Evolutionary conservation across 2,329 filamentous ascomycete species (phyloP).

Genomic region (Xylariomycetidae sp.): DNA sequence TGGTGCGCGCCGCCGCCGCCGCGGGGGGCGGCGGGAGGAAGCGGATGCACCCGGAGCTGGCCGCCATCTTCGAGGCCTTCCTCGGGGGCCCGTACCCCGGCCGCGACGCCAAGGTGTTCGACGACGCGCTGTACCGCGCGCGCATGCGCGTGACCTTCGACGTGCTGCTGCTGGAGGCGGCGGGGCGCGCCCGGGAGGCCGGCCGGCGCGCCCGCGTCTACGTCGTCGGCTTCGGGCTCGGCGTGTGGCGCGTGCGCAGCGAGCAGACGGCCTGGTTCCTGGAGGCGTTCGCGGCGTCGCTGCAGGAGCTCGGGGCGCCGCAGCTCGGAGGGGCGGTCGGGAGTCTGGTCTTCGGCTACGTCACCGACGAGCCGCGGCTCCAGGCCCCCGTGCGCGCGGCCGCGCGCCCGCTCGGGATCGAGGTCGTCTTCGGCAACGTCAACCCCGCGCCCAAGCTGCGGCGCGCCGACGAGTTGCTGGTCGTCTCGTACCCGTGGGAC

Average conservation of each 20-base stretch:
- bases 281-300: slow-evolving; percentile 12
- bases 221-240: slow-evolving; percentile 27
- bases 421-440: slow-evolving; percentile 17
- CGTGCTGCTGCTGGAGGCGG: slow-evolving; percentile 25
- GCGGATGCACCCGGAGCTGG: slow-evolving; percentile 19
- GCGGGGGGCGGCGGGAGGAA: too few species aligned
- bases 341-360: slow-evolving; percentile 21
- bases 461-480: slow-evolving; percentile 19
- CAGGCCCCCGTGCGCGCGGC: slow-evolving; percentile 1
- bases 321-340: slow-evolving; percentile 9
- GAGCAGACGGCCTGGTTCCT: slow-evolving; percentile 16
- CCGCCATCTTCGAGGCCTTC: slow-evolving; percentile 17
- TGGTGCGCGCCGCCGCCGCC: slow-evolving; percentile 2
- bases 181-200: slow-evolving; percentile 15
- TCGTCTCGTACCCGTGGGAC: slow-evolving; percentile 29
- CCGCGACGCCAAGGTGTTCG: slow-evolving; percentile 8
- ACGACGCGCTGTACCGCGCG: slow-evolving; percentile 18
- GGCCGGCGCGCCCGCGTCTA: slow-evolving; percentile 23
- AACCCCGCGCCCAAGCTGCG: slow-evolving; percentile 20
- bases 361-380: slow-evolving; percentile 2
- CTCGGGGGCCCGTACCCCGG: slow-evolving; percentile 6
- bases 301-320: slow-evolving; percentile 7
- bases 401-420: slow-evolving; percentile 5
- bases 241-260: slow-evolving; percentile 15
- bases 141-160: slow-evolving; percentile 22